Base-by-base conservation (phyloP, 176 grass and related monocot genomes). In the Lolium rigidum region DNA sequence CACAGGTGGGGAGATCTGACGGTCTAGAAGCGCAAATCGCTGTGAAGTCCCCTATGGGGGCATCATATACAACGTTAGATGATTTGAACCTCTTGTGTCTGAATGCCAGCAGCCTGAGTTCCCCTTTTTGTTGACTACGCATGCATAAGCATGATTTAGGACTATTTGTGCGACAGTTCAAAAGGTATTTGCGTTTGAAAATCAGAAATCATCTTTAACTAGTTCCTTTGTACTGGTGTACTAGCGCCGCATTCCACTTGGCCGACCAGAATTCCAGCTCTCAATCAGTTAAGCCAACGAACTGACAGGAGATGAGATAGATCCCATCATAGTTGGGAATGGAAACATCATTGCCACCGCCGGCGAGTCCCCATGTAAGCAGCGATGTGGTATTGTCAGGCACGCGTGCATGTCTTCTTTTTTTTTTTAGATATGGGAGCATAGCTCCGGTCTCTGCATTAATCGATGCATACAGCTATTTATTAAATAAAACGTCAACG, bases 331-430 rank as follows among this genome's bases (percentile, higher is more conserved):
- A 28, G 20, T 55, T 37, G 74, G 25, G 49, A 35, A 20, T 20
- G 49, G 25, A 37, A 76, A 55, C 74, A 76, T 80, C 24, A 10
- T 65, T 28, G 24, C 15, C 41, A 65, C 24, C 14, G 14, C 41
- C 58, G n/a, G 21, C 41, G 17, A 79, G 38, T n/a, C 35, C 11
- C 57, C 15, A 71, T 71, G 21, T 71, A 63, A 25, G 57, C 56
- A 41, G 59, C 44, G 76, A 38, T 43, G 31, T 21, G 4, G 14
- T 46, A n/a, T 41, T 64, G 60, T 31, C 59, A 80, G 59, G 22
- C 59, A 65, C 39, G 60, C 61, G 43, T 80, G 1, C 78, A 65
- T 65, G 78, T 79, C 57, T n/a, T n/a, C n/a, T n/a, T n/a, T n/a
- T n/a, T n/a, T n/a, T n/a, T n/a, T n/a, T n/a, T n/a, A n/a, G n/a